Conservation (phyloP, 805 yeast genomes). For the Kazachstania bromeliacearum region DNA sequence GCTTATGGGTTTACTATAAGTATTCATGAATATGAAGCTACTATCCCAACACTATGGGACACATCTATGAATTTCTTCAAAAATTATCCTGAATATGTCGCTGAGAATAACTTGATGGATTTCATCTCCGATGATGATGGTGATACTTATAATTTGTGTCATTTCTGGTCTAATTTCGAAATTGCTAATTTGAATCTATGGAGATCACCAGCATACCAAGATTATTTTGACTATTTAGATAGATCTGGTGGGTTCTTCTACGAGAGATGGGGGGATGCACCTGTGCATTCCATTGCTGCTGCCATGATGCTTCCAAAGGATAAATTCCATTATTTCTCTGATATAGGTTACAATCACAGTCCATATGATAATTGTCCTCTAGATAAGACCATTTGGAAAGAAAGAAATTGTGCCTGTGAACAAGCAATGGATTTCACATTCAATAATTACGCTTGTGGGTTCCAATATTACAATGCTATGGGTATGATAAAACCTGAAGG, state of each 20-base stretch:
- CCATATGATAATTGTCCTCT: slow-evolving; percentile 74
- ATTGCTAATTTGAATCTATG: slow-evolving; percentile 67
- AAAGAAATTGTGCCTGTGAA: slow-evolving; percentile 64
- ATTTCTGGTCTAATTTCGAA: slow-evolving; percentile 84
- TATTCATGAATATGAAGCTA: slow-evolving; percentile 55
- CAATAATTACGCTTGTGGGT: slow-evolving; percentile 60
- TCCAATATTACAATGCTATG: slow-evolving; percentile 45
- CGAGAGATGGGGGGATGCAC: slow-evolving; percentile 91
- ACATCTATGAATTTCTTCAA: slow-evolving; percentile 55
- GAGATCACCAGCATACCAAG: slow-evolving; percentile 57
- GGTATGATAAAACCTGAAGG: slow-evolving; percentile 47
- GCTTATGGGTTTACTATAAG: slow-evolving; percentile 71
- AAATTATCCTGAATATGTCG: slow-evolving; percentile 48
- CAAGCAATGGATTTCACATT: slow-evolving; percentile 65
- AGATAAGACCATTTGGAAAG: slow-evolving; percentile 45
- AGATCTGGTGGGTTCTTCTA: slow-evolving; percentile 74
- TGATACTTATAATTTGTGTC: slow-evolving; percentile 69
- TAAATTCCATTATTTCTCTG: slow-evolving; percentile 64
- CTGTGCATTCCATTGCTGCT: slow-evolving; percentile 75
- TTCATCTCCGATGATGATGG: slow-evolving; percentile 68
- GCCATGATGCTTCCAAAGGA: slow-evolving; percentile 57
- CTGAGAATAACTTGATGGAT: slow-evolving; percentile 53
- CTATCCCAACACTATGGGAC: slow-evolving; percentile 73
- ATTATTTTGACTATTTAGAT: slow-evolving; percentile 61
- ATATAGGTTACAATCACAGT: slow-evolving; percentile 70